Percentiles rank a stretch among this genome's conserved stretches.
Evolutionary conservation across 2,329 filamentous ascomycete species (phyloP).

Genomic region (Alternaria viburni): DNA sequence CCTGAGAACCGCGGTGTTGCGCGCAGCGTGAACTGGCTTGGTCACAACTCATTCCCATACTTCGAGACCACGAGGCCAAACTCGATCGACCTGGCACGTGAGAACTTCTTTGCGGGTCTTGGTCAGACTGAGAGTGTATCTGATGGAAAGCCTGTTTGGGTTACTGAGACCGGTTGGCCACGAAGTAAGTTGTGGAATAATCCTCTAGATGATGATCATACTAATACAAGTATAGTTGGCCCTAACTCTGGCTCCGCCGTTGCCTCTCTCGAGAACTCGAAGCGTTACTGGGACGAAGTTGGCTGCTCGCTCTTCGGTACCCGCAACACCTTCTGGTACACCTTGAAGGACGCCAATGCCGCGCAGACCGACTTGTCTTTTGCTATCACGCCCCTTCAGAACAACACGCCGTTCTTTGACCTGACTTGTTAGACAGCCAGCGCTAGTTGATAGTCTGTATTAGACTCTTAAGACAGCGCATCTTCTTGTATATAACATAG

Average conservation of each 20-base stretch:
- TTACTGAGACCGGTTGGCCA: conserved; percentile 88
- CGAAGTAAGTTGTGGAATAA: conserved; percentile 4
- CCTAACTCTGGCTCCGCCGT: conserved; percentile 31
- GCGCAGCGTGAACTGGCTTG: conserved; percentile 75
- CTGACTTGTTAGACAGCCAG: conserved; percentile 52
- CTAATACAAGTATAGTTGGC: conserved; percentile 11
- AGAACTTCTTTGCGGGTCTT: conserved; percentile 71
- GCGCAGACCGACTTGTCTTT: conserved; percentile 52
- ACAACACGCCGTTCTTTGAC: conserved; percentile 59
- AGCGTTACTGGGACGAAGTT: conserved; percentile 36
- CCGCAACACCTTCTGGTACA: conserved; percentile 41
- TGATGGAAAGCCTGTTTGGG: conserved; percentile 75
- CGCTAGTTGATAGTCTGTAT: background rate
- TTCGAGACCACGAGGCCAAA: conserved; percentile 68
- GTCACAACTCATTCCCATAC: conserved; percentile 86
- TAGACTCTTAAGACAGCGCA: background rate
- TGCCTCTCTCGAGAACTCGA: conserved; percentile 33
- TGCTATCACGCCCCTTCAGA: conserved; percentile 61
- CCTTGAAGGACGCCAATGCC: conserved; percentile 52
- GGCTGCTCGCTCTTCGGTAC: conserved; percentile 37
- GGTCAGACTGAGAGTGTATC: conserved; percentile 64
- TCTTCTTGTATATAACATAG: background rate
- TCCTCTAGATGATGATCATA: no score
- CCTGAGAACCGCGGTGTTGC: conserved; percentile 72
- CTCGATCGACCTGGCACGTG: conserved; percentile 66